Conservation (phyloP, 352 stramenopile species). For the Pythium aristosporum region DNA sequence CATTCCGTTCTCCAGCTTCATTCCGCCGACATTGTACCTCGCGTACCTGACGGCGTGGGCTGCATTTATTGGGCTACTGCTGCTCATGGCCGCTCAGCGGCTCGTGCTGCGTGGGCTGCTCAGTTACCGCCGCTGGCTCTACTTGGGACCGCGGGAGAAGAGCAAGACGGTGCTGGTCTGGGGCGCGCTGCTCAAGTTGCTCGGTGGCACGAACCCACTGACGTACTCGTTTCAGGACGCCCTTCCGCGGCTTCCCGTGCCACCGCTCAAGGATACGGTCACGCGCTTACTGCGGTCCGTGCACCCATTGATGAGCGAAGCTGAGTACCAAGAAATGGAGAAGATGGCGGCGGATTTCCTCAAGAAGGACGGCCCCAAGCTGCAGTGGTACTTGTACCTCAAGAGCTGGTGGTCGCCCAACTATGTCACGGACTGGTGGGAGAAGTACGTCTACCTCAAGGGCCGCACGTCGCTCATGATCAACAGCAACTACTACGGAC, state of each 20-base stretch:
- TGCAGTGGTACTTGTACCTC: conserved; percentile 90
- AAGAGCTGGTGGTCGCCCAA: conserved; percentile 90
- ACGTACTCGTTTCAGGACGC: conserved; percentile 92
- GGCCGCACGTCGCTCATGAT: conserved; percentile 88
- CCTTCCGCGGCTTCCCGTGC: conserved; percentile 91
- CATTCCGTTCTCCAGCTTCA: conserved; percentile 60
- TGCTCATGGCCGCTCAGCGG: conserved; percentile 86
- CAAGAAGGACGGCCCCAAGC: conserved; percentile 83
- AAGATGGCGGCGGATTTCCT: conserved; percentile 85
- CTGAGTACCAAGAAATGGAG: conserved; percentile 89
- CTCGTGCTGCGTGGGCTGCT: conserved; percentile 79
- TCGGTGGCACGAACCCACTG: conserved; percentile 75
- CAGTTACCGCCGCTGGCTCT: conserved; percentile 88
- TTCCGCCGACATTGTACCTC: conserved; percentile 75
- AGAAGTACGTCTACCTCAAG: conserved; percentile 90
- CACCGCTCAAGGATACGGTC: conserved; percentile 92
- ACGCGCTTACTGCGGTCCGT: conserved; percentile 91
- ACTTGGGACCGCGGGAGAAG: conserved; percentile 70
- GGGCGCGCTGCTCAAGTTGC: conserved; percentile 78
- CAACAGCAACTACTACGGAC: conserved; percentile 92
- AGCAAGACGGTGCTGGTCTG: conserved; percentile 66
- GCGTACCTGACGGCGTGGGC: conserved; percentile 84
- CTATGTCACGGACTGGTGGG: conserved; percentile 91
- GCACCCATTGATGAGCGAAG: conserved; percentile 82
- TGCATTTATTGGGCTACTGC: conserved; percentile 73